A percentile compares a stretch with the other conserved stretches of the same genome.
Conservation (phyloP, 495 filamentous ascomycete genomes). For the Penicillium paxilli region DNA sequence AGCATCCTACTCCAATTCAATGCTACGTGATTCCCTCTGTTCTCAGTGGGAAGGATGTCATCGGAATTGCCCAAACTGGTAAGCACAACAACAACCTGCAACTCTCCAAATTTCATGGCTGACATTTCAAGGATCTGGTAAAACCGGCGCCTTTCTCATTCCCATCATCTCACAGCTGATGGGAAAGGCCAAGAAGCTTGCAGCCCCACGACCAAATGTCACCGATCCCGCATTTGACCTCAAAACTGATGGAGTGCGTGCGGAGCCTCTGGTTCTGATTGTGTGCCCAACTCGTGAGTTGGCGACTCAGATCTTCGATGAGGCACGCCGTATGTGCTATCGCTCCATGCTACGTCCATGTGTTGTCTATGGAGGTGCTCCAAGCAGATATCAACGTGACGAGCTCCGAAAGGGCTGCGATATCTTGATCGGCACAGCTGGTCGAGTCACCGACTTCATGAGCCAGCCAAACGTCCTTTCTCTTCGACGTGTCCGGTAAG, state of each 20-base stretch:
- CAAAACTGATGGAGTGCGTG: conserved; percentile 48
- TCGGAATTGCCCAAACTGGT: conserved; percentile 93
- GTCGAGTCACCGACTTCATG: conserved; percentile 83
- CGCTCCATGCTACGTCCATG: conserved; percentile 92
- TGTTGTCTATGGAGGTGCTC: conserved; percentile 85
- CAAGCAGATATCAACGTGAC: conserved; percentile 59
- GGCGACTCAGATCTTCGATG: conserved; percentile 90
- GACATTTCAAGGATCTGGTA: conserved; percentile 74
- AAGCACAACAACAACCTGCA: conserved; percentile 27
- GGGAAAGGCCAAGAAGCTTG: conserved; percentile 87
- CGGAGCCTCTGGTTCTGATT: conserved; percentile 83
- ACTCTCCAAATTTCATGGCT: neutral
- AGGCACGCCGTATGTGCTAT: conserved; percentile 87
- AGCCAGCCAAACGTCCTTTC: conserved; percentile 64
- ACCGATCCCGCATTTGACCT: conserved; percentile 41
- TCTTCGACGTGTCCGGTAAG: conserved; percentile 72
- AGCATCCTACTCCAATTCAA: conserved; percentile 81
- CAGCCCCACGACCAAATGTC: conserved; percentile 69
- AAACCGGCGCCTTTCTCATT: conserved; percentile 90
- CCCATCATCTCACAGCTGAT: conserved; percentile 87
- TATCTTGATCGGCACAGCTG: conserved; percentile 83
- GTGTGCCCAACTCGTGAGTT: conserved; percentile 89
- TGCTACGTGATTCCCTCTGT: conserved; percentile 79
- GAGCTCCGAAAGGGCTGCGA: conserved; percentile 86
- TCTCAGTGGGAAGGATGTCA: conserved; percentile 66